Percentiles rank a stretch among this genome's conserved stretches.
Evolutionary conservation across 169 alveolate genomes (phyloP).

Genomic region (Cryptosporidium sp.): DNA sequence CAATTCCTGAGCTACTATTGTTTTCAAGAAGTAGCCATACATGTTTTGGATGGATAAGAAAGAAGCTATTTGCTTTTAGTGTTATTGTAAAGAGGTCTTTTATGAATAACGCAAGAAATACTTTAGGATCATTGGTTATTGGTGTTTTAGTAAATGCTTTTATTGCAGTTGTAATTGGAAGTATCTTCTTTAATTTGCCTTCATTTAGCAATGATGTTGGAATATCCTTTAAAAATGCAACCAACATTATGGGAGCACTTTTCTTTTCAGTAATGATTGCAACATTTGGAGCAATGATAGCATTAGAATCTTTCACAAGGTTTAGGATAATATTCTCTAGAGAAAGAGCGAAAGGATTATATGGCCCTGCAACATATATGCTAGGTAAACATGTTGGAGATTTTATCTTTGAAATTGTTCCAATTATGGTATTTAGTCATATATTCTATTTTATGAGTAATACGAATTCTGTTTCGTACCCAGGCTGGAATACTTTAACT

Average conservation of each 20-base stretch:
- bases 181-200: conserved; percentile 39
- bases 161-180: conserved; percentile 35
- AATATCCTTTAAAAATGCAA: background rate
- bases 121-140: conserved; percentile 11
- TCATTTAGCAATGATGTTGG: background rate
- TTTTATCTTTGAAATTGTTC: conserved; percentile 42
- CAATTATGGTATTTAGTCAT: conserved; percentile 16
- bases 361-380: conserved; percentile 28
- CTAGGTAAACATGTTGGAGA: conserved; percentile 47
- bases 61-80: background rate
- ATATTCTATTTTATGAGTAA: conserved; percentile 49
- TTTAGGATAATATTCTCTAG: conserved; percentile 39
- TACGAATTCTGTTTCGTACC: conserved; percentile 19
- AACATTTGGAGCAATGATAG: conserved; percentile 24
- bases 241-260: conserved; percentile 45
- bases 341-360: conserved; percentile 58
- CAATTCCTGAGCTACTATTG: conserved; percentile 10
- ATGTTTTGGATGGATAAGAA: conserved; percentile 5
- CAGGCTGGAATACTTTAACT: conserved; percentile 6
- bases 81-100: conserved; percentile 22
- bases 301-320: conserved; percentile 25
- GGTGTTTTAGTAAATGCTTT: conserved; percentile 20
- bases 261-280: conserved; percentile 32
- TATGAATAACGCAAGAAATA: conserved; percentile 36
- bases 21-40: conserved; percentile 7